Conservation (phyloP, 83 land plant species). For the Larix sibirica region DNA sequence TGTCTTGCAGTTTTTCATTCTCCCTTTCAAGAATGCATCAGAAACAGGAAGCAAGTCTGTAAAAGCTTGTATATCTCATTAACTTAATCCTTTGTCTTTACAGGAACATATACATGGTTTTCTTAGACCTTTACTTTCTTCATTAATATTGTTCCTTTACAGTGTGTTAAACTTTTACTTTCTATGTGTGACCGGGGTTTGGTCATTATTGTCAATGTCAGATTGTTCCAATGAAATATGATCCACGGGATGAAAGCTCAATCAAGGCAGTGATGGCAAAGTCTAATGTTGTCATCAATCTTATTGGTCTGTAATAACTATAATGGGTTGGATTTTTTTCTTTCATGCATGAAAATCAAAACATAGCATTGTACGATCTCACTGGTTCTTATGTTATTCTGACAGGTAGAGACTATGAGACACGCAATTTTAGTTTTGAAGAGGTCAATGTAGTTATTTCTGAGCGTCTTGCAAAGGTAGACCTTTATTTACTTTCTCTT, state of each 20-base stretch:
- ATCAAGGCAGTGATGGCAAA: conserved; percentile 92
- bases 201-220: conserved; percentile 21
- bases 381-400: background rate
- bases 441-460: conserved; percentile 82
- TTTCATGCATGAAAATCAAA: conserved; percentile 1
- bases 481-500: background rate
- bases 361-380: background rate
- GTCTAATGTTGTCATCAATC: conserved; percentile 93
- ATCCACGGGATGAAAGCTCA: conserved; percentile 86
- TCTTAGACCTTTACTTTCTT: background rate
- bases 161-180: background rate
- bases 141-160: background rate
- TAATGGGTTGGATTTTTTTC: conserved; percentile 1
- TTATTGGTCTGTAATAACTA: conserved; percentile 59
- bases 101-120: background rate
- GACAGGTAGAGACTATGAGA: conserved; percentile 89
- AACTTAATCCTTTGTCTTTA: background rate
- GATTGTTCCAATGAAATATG: conserved; percentile 92
- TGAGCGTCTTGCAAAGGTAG: conserved; percentile 80
- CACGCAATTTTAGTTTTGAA: conserved; percentile 90
- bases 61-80: no score
- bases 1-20: background rate
- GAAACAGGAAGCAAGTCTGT: background rate
- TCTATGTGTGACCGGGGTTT: background rate
- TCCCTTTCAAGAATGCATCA: background rate